Base-by-base conservation (phyloP, 139 green algal genomes). In the Tetradesmus lagerheimii region DNA sequence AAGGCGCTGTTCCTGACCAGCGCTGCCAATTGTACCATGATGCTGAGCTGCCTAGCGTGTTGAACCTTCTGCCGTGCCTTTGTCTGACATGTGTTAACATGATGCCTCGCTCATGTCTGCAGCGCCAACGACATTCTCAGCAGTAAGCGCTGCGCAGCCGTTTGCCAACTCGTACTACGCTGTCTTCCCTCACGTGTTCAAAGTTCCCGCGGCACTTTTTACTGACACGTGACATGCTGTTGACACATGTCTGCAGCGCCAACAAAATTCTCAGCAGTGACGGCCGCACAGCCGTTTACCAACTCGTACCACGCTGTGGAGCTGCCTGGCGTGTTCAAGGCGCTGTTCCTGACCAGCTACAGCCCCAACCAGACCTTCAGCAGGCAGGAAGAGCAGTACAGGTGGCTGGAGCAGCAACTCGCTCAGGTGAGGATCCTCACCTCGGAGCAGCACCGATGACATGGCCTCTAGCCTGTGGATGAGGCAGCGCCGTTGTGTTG, bases 401-500 rank as follows among this genome's bases (percentile, higher is more conserved):
- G 75, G 18, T 98, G 96, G 96, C 93, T 98, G 37, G 25, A 94
- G 85, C 47, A 83, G 1, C 95, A 98, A 89, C 92, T 98, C 34
- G 90, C 88, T 1, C 39, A 71, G 27, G 92, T 98, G 39, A 62
- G 83, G 6, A 39, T 9, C 11, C 0, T 18, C 11, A 18, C 11
- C 45, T 18, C 14, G 45, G 23, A 8, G 57, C 57, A 71, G 57
- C 31, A 71, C 57, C n/a, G n/a, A n/a, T n/a, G n/a, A n/a, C n/a
- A n/a, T n/a, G n/a, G n/a, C n/a, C n/a, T n/a, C n/a, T n/a, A n/a
- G n/a, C n/a, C n/a, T n/a, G n/a, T n/a, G n/a, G n/a, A n/a, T n/a
- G n/a, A n/a, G n/a, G n/a, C n/a, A n/a, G n/a, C n/a, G n/a, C n/a
- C n/a, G n/a, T n/a, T n/a, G n/a, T n/a, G n/a, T n/a, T n/a, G n/a